Percentiles rank a stretch among this genome's conserved stretches.
Conservation (phyloP, 441 rosid genomes). For the Kokia cookei region DNA sequence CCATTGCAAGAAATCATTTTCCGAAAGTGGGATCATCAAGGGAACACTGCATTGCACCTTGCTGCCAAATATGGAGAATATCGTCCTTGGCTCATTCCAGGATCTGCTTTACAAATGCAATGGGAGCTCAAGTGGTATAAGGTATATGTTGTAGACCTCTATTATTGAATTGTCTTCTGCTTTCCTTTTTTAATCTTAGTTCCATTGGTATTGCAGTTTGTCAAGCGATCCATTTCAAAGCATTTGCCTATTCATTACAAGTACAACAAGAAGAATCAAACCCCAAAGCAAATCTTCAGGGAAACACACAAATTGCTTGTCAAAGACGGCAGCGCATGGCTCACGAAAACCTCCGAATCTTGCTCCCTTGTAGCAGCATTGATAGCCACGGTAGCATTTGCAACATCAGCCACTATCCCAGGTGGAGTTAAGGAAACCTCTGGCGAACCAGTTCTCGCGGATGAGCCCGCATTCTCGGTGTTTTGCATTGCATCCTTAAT, state of each 20-base stretch:
- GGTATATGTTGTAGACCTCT: slow-evolving; percentile 2
- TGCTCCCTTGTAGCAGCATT: slow-evolving; percentile 22
- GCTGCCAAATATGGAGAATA: slow-evolving; percentile 19
- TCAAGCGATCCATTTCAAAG: slow-evolving; percentile 20
- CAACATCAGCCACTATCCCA: slow-evolving; percentile 21
- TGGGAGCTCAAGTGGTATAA: slow-evolving; percentile 28
- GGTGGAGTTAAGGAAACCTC: slow-evolving; percentile 6
- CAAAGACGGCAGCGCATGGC: slow-evolving; percentile 23
- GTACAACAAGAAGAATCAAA: slow-evolving; percentile 14
- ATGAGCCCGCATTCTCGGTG: slow-evolving; percentile 12
- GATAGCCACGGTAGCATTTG: slow-evolving; percentile 21
- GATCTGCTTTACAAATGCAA: slow-evolving; percentile 31
- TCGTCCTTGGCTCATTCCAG: slow-evolving; percentile 27
- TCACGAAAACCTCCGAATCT: slow-evolving; percentile 19
- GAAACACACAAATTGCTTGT: slow-evolving; percentile 20
- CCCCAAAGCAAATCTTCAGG: slow-evolving; percentile 15
- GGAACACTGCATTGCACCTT: slow-evolving; percentile 32
- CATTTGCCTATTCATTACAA: slow-evolving; percentile 17
- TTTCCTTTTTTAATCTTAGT: neutral
- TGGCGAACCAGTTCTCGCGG: slow-evolving; percentile 5
- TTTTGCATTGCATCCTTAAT: slow-evolving; percentile 23
- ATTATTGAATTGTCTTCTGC: too few species aligned
- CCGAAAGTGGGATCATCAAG: slow-evolving; percentile 16
- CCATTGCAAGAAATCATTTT: slow-evolving; percentile 17
- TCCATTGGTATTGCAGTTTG: slow-evolving; percentile 12